Conservation (phyloP, 2,329 filamentous ascomycete species). For the Hymenoscyphus salicellus region DNA sequence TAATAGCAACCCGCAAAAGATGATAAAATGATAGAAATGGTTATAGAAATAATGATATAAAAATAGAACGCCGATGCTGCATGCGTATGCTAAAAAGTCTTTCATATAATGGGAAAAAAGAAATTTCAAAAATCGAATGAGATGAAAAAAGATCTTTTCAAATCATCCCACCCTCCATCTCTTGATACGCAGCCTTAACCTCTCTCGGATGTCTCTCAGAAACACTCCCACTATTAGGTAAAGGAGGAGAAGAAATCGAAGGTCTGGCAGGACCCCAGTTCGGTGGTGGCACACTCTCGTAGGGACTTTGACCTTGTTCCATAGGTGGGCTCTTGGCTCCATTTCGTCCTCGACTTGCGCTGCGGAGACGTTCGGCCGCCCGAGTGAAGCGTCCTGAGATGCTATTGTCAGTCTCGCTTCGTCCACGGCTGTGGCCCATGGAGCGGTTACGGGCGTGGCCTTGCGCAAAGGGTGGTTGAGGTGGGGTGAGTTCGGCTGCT, state of each 20-base stretch:
- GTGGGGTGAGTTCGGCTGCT: constrained; percentile 22
- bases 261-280: constrained; percentile 22
- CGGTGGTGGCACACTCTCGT: constrained; percentile 31
- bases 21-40: no score
- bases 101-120: no score
- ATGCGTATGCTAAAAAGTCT: no score
- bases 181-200: constrained; percentile 31
- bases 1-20: no score
- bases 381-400: constrained; percentile 55
- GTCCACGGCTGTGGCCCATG: constrained; percentile 52
- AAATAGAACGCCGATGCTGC: no score
- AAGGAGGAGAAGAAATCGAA: constrained; percentile 14
- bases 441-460: constrained; percentile 23
- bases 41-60: no score
- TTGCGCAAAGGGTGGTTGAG: constrained; percentile 42
- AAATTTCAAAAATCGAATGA: no score
- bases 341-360: constrained; percentile 55
- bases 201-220: constrained; percentile 35
- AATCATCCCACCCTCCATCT: constrained; percentile 37
- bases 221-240: background rate
- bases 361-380: constrained; percentile 59
- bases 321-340: constrained; percentile 27
- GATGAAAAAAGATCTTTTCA: constrained; percentile 12
- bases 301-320: constrained; percentile 28
- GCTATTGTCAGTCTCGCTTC: constrained; percentile 52